Evolutionary conservation across 108 stramenopile genomes (phyloP), one percentile per base, ranked within the genome.

Genomic region (Fragilaria radians): DNA sequence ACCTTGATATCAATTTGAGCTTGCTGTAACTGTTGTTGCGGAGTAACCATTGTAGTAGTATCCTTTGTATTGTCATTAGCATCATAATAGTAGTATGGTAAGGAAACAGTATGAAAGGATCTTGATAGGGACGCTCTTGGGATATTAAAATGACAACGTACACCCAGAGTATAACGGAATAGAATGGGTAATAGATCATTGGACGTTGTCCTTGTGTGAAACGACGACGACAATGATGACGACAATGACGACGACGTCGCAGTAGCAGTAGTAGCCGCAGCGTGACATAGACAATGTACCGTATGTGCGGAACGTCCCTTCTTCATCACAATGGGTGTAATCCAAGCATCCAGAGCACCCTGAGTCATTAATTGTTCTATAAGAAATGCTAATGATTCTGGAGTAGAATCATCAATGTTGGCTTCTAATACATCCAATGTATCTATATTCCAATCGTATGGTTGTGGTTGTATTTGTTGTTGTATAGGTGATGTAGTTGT

Each of bases 351-450:
- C 17, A 86, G 62, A 9, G 91, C 88, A 27, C 89, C 91, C 52
- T 70, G 57, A 14, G 76, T 31, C 31, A 94, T 52, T 18, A 93
- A 63, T 5, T 80, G 49, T 47, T 86, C 73, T n/a, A 77, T 78
- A 14, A 74, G 74, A 73, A 86, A 78, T 5, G 88, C 86, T 47
- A 93, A 57, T 4, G 63, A 52, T 64, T 97, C 96, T 21, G 92
- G 78, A 3, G 96, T 90, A 28, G 80, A 82, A 69, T 97, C 96
- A 69, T 97, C 96, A 26, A 97, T 60, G 63, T 97, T 95, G 48
- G 88, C 81, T 70, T 93, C 80, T 9, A 97, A 29, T 5, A 76
- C 75, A 17, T 68, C 74, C n/a, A 96, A 66, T 17, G 25, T 63
- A 46, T 79, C 48, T 2, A 52, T 72, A 34, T 79, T 70, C 81